These are phyloP conservation scores for Diatrype stigma DNA, from an alignment of 2,329 filamentous ascomycete genomes.

Conservation along the genomic window DNA sequence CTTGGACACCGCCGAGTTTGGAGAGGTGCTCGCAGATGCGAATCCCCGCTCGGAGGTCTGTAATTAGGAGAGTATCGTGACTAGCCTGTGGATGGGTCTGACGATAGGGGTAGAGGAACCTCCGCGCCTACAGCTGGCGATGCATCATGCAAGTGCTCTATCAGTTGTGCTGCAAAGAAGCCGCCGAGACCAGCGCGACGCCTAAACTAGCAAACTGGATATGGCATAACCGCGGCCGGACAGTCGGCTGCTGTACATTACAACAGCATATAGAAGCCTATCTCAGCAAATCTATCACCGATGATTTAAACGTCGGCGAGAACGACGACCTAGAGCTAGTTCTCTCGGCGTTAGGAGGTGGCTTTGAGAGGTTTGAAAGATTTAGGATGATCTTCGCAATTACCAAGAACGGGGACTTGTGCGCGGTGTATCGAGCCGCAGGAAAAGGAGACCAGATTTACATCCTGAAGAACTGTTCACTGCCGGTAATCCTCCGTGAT, in stretches of 20 bases:
- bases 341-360: slow-evolving; percentile 1
- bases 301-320: not conserved
- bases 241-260: no score
- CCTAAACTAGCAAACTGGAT: no score
- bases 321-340: not conserved
- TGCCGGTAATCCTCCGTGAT: slow-evolving; percentile 1
- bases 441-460: slow-evolving; percentile 1
- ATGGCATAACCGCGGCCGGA: no score
- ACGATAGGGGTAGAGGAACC: no score
- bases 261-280: not conserved
- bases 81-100: no score
- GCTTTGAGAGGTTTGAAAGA: slow-evolving; percentile 6
- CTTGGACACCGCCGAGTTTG: not conserved
- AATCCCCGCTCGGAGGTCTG: not conserved
- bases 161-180: no score
- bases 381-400: slow-evolving; percentile 6
- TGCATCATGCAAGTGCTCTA: no score
- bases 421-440: slow-evolving; percentile 1
- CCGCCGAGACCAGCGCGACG: no score
- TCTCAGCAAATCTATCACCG: not conserved
- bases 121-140: no score
- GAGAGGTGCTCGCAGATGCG: no score
- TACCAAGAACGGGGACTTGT: not conserved
- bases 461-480: slow-evolving; percentile 6
- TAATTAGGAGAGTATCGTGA: not conserved